A percentile compares a stretch with the other conserved stretches of the same genome.
phyloP scores from a whole-genome alignment of 2,329 filamentous ascomycete species.

The Cladosporium sp. region DNA sequence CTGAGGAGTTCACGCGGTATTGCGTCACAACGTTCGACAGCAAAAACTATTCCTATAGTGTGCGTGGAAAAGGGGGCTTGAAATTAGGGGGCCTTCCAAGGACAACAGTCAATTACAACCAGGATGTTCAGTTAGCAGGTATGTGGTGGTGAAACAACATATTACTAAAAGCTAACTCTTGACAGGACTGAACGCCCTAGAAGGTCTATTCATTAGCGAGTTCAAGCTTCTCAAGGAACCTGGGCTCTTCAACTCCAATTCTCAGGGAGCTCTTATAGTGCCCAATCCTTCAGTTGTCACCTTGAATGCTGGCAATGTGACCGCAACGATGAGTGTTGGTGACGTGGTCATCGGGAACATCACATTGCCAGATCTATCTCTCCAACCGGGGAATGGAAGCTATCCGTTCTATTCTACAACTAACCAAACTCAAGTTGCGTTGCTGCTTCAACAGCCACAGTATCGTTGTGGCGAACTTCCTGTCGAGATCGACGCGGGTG shows the following conservation, averaged over 20 bases:
- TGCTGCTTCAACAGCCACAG: slow-evolving; percentile 39
- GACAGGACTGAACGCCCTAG: slow-evolving; percentile 54
- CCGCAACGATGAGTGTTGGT: slow-evolving; percentile 55
- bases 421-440: slow-evolving; percentile 42
- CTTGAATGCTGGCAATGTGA: slow-evolving; percentile 63
- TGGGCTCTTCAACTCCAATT: slow-evolving; percentile 35
- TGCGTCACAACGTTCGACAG: slow-evolving; percentile 44
- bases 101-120: slow-evolving; percentile 51
- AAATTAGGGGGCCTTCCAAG: slow-evolving; percentile 48
- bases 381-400: slow-evolving; percentile 55
- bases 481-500: neutral
- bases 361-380: slow-evolving; percentile 54
- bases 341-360: slow-evolving; percentile 50
- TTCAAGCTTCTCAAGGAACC: slow-evolving; percentile 32
- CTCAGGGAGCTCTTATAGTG: slow-evolving; percentile 55
- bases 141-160: neutral
- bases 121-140: slow-evolving; percentile 44
- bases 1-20: slow-evolving; percentile 47
- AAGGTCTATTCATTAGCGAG: slow-evolving; percentile 50
- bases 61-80: slow-evolving; percentile 50
- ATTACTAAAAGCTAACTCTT: neutral
- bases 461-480: slow-evolving; percentile 54
- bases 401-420: slow-evolving; percentile 53
- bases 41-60: slow-evolving; percentile 45
- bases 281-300: slow-evolving; percentile 61